These are phyloP conservation scores for Pseudonitzschia pungens DNA, from an alignment of 108 stramenopile species.

Conservation along the genomic window DNA sequence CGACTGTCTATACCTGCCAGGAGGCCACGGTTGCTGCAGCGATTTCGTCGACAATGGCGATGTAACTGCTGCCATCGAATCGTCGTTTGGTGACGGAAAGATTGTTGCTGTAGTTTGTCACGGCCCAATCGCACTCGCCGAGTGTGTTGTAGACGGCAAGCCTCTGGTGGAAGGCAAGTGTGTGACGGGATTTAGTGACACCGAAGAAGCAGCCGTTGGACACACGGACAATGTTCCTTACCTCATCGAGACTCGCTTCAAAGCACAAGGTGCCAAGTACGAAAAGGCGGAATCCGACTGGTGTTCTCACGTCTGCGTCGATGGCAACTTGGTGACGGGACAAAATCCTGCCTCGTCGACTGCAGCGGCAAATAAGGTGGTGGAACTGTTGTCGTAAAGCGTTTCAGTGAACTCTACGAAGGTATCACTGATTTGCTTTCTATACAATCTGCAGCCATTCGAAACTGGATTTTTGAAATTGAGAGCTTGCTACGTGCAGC, in stretches of 20 bases:
- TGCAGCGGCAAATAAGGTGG: conserved; percentile 37
- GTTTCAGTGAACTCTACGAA: neutral
- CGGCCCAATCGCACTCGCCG: conserved; percentile 66
- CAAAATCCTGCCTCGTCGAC: conserved; percentile 75
- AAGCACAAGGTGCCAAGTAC: conserved; percentile 73
- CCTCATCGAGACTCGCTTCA: conserved; percentile 65
- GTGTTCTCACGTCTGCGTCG: conserved; percentile 61
- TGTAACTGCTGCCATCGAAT: conserved; percentile 64
- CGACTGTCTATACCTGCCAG: conserved; percentile 67
- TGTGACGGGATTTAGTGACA: conserved; percentile 76
- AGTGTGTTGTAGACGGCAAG: conserved; percentile 51
- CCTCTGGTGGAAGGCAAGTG: conserved; percentile 62
- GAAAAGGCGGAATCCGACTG: conserved; percentile 70
- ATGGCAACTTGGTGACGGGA: conserved; percentile 80
- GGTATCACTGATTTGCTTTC: no score
- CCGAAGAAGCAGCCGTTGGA: conserved; percentile 71
- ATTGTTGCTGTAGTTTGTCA: conserved; percentile 77
- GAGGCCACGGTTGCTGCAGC: conserved; percentile 73
- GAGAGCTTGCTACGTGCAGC: no score
- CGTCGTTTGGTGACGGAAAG: conserved; percentile 55
- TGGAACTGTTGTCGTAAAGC: conserved; percentile 14
- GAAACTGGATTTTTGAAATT: no score
- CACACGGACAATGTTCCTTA: conserved; percentile 61
- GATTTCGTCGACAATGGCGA: conserved; percentile 58
- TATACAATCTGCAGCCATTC: no score